Base-by-base conservation (phyloP, 129 eudicot species). In the Centella asiatica region DNA sequence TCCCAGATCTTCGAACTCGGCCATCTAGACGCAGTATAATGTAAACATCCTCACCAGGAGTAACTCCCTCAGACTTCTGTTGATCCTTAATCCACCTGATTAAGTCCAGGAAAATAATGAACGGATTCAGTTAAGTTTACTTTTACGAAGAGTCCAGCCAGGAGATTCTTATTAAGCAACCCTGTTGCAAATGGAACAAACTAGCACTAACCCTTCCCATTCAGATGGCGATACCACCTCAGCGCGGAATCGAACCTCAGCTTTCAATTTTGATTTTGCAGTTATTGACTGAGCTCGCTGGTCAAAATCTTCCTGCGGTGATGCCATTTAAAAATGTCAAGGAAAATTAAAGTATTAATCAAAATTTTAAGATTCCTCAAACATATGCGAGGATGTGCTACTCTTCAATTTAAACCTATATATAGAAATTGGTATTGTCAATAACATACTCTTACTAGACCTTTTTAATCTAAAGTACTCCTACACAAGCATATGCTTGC, bases 1-100 rank as follows among this genome's bases (percentile, higher is more conserved):
- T 79, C 19, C 99, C 96, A 34, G 99, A 92, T 82, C 87, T 80
- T 54, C 99, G 84, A 60, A 92, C 83, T 25, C 96, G 90, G 8
- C 99, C 99, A 84, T 92, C 99, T 45, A 92, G 74, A 47, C 99
- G 95, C 40, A 92, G 85, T 66, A 92, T 82, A 20, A 92, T 92
- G 83, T 87, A 92, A 10, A 92, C 99, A 74, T 92, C 99, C 72
- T 92, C 92, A 11, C 94, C 98, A 7, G 96, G 90, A 49, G 86
- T 66, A 56, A 92, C 92, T 57, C 98, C 98, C 78, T 92, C 98
- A 10, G 94, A 77, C 34, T 77, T 76, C 56, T 92, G 98, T 55
- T 92, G 95, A 73, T 92, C 98, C 73, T 62, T 82, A 53, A 92
- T 80, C 98, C 98, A 92, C 85, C 98, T 92, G 72, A 47, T 40